Percentiles rank a stretch among this genome's conserved stretches.
Evolutionary conservation across 1,284 basidiomycete genomes (phyloP).

Genomic region (Heterobasidion annosum): DNA sequence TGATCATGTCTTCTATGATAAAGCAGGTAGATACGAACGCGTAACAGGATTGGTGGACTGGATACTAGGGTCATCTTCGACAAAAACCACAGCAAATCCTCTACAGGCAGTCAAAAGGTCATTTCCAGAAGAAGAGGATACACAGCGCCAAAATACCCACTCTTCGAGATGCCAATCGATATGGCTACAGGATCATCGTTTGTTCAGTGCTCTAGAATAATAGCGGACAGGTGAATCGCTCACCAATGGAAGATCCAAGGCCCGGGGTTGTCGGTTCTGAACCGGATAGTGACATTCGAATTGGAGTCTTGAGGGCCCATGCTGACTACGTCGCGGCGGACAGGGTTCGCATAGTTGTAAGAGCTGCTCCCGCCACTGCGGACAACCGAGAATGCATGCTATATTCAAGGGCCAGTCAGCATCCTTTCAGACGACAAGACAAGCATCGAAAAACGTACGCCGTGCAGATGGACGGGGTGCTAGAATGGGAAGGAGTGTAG

Average conservation of each 20-base stretch:
- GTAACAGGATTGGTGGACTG: background rate
- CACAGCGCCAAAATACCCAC: constrained; percentile 3
- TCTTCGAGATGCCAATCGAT: constrained; percentile 30
- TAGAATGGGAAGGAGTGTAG: constrained; percentile 1
- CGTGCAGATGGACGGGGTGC: constrained; percentile 32
- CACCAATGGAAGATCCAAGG: constrained; percentile 38
- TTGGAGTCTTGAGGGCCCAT: constrained; percentile 11
- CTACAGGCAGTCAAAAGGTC: constrained; percentile 9
- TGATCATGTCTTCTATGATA: background rate
- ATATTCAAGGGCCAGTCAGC: background rate
- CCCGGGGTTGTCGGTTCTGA: constrained; percentile 34
- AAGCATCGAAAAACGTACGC: constrained; percentile 14
- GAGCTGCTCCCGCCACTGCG: constrained; percentile 22
- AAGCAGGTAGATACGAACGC: background rate
- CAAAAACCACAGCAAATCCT: constrained; percentile 30
- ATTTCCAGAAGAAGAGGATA: background rate
- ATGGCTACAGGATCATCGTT: constrained; percentile 8
- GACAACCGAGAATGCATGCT: constrained; percentile 2
- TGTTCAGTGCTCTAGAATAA: background rate
- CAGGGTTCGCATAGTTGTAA: constrained; percentile 23
- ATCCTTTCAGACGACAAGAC: background rate
- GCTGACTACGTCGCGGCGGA: constrained; percentile 21
- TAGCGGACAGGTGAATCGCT: background rate
- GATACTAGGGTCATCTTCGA: constrained; percentile 18
- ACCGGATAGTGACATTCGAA: constrained; percentile 10